A percentile compares a stretch with the other conserved stretches of the same genome.
These are phyloP conservation scores for Pestalotiopsis sp. DNA, from an alignment of 2,329 filamentous ascomycete genomes.

Conservation along the genomic window DNA sequence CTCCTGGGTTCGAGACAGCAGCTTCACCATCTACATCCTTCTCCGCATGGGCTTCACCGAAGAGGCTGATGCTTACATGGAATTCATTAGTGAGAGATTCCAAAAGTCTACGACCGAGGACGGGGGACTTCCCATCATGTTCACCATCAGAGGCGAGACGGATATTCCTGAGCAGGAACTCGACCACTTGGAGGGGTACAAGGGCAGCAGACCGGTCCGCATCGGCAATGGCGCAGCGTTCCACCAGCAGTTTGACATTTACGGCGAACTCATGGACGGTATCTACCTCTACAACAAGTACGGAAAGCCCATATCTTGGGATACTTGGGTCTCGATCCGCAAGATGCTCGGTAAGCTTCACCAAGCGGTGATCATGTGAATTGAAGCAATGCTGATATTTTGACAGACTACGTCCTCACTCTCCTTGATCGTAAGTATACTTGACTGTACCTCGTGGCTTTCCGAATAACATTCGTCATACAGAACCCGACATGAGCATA, in stretches of 20 bases:
- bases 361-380: neutral
- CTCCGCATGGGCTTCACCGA: slow-evolving; percentile 74
- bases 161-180: slow-evolving; percentile 73
- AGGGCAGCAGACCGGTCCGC: slow-evolving; percentile 69
- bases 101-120: slow-evolving; percentile 60
- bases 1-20: slow-evolving; percentile 77
- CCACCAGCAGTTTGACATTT: slow-evolving; percentile 78
- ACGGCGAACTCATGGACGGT: slow-evolving; percentile 70
- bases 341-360: slow-evolving; percentile 56
- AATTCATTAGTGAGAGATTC: slow-evolving; percentile 74
- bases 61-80: slow-evolving; percentile 78
- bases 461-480: neutral
- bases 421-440: slow-evolving; percentile 56
- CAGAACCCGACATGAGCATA: slow-evolving; percentile 76
- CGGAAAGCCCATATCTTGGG: slow-evolving; percentile 75
- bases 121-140: slow-evolving; percentile 76
- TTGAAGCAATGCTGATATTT: slow-evolving; percentile 16
- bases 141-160: slow-evolving; percentile 74
- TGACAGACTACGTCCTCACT: slow-evolving; percentile 66
- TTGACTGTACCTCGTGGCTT: neutral
- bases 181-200: slow-evolving; percentile 71
- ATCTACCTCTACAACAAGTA: slow-evolving; percentile 82
- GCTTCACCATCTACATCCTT: slow-evolving; percentile 78
- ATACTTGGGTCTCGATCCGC: slow-evolving; percentile 72
- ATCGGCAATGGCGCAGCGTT: slow-evolving; percentile 78